Evolutionary conservation across 805 yeast genomes (phyloP).

Genomic region (Sugiyamaella mastotermitis): DNA sequence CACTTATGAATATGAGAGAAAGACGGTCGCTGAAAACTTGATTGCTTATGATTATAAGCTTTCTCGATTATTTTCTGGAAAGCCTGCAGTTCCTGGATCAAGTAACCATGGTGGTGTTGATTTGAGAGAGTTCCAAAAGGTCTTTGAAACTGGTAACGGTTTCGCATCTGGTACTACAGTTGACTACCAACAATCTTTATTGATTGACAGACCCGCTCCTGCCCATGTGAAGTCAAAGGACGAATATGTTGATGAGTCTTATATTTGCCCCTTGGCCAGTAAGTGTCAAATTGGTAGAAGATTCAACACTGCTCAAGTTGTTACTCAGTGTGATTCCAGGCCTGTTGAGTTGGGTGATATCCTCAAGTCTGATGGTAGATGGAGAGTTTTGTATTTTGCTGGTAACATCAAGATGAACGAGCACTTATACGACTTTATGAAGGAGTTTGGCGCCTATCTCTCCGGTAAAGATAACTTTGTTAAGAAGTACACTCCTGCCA

Average conservation of each 20-base stretch:
- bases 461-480: slow-evolving; percentile 11
- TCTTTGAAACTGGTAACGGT: slow-evolving; percentile 27
- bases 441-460: slow-evolving; percentile 25
- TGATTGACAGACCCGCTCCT: slow-evolving; percentile 11
- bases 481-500: slow-evolving; percentile 26
- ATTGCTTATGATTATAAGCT: slow-evolving; percentile 30
- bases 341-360: slow-evolving; percentile 25
- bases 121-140: slow-evolving; percentile 27
- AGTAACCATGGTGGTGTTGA: slow-evolving; percentile 23
- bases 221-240: slow-evolving; percentile 1
- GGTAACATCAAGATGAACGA: slow-evolving; percentile 22
- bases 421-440: slow-evolving; percentile 1
- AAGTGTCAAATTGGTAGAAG: slow-evolving; percentile 28
- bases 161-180: slow-evolving; percentile 31
- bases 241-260: neutral
- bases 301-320: slow-evolving; percentile 23
- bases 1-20: slow-evolving; percentile 31
- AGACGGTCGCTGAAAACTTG: slow-evolving; percentile 29
- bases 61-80: slow-evolving; percentile 29
- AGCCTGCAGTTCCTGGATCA: slow-evolving; percentile 22
- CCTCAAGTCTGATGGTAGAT: slow-evolving; percentile 29
- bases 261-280: slow-evolving; percentile 17
- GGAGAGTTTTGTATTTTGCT: slow-evolving; percentile 27
- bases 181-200: slow-evolving; percentile 25
- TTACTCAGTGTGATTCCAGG: slow-evolving; percentile 26